phyloP scores from a whole-genome alignment of 768 basidiomycete species.

The Coprinellus micaceus region DNA sequence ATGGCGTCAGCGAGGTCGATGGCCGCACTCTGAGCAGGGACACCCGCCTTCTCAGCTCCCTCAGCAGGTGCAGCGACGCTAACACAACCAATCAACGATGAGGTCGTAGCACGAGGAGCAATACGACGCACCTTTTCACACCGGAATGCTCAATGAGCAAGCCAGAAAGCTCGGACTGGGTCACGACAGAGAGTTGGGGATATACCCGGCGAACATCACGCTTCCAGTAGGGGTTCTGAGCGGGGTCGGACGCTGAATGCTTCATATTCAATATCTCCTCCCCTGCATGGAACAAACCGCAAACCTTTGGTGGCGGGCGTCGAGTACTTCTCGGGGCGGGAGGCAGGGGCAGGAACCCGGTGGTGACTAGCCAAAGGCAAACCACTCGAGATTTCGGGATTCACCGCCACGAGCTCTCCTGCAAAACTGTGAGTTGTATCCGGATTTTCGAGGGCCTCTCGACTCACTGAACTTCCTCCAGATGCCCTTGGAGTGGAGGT shows the following conservation, averaged over 20 bases:
- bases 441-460: neutral
- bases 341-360: conserved; percentile 86
- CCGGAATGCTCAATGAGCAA: conserved; percentile 79
- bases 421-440: conserved; percentile 13
- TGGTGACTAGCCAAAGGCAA: conserved; percentile 71
- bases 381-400: conserved; percentile 89
- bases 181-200: conserved; percentile 87
- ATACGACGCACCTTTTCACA: conserved; percentile 52
- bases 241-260: conserved; percentile 72
- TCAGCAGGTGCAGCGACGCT: conserved; percentile 56
- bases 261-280: neutral
- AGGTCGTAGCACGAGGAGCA: neutral
- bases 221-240: conserved; percentile 93
- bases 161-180: conserved; percentile 76
- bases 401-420: conserved; percentile 83
- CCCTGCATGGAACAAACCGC: neutral
- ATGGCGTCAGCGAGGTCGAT: conserved; percentile 71
- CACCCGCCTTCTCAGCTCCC: conserved; percentile 36
- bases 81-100: neutral
- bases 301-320: conserved; percentile 87
- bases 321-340: conserved; percentile 79
- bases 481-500: conserved; percentile 84
- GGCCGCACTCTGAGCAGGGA: conserved; percentile 42
- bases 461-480: conserved; percentile 90
- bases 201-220: conserved; percentile 90